Conservation (phyloP, 257 asterid genomes). For the Plantago ovata region DNA sequence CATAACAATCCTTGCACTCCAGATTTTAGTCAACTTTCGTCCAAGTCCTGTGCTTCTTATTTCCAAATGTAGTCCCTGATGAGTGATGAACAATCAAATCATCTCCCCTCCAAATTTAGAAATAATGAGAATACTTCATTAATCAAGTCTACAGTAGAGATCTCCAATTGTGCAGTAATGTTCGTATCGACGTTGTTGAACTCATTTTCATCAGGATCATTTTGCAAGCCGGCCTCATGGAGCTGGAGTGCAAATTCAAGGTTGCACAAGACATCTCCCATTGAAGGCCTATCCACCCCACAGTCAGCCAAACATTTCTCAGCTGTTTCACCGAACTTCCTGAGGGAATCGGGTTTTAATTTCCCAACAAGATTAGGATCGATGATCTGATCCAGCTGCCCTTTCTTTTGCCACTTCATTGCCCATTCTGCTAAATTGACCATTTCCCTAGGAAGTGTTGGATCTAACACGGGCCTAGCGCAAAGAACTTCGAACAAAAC, state of each 20-base stretch:
- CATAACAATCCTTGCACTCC: too few species aligned
- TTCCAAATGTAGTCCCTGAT: too few species aligned
- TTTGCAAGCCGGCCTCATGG: too few species aligned
- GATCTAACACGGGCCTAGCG: constrained; percentile 55
- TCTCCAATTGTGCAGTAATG: too few species aligned
- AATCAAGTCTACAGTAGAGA: too few species aligned
- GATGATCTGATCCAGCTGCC: constrained; percentile 47
- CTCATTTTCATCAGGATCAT: too few species aligned
- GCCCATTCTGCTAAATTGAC: constrained; percentile 66
- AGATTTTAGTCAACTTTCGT: too few species aligned
- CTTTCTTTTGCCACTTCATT: constrained; percentile 61
- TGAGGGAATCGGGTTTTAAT: constrained; percentile 43
- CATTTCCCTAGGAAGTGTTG: constrained; percentile 48
- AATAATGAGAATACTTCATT: too few species aligned
- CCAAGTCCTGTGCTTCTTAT: too few species aligned
- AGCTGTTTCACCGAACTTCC: constrained; percentile 57
- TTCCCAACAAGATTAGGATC: constrained; percentile 39
- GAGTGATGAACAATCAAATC: too few species aligned
- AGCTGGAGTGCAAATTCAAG: constrained; percentile 61
- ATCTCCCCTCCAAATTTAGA: too few species aligned
- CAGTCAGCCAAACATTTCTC: constrained; percentile 61
- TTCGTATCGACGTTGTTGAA: too few species aligned
- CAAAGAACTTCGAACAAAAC: constrained; percentile 60
- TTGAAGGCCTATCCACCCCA: constrained; percentile 57
- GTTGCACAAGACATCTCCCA: constrained; percentile 62